phyloP scores from a whole-genome alignment of 257 asterid species.

The Phtheirospermum japonicum region DNA sequence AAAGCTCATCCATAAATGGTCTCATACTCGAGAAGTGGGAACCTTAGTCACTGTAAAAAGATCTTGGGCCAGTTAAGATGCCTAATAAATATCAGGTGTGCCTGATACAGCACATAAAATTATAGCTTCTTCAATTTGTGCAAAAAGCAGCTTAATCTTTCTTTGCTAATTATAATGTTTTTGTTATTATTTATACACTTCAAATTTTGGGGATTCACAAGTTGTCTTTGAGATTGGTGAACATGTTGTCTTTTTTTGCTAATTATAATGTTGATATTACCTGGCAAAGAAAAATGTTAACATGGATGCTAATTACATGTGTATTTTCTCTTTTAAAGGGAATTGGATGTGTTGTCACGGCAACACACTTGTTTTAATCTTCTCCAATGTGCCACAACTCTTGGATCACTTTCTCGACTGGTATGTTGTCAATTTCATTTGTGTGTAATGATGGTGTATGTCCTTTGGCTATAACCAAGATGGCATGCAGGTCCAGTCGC shows the following conservation, averaged over 20 bases:
- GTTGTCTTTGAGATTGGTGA: background rate
- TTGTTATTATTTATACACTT: background rate
- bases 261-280: background rate
- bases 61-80: background rate
- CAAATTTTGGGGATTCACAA: background rate
- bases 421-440: conserved; percentile 37
- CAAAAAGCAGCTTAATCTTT: background rate
- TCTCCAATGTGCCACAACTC: conserved; percentile 84
- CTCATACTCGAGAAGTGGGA: background rate
- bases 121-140: background rate
- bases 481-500: conserved; percentile 84
- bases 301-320: conserved; percentile 18
- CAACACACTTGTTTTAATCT: conserved; percentile 92
- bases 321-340: conserved; percentile 49
- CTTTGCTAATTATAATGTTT: background rate
- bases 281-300: background rate
- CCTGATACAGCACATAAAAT: background rate
- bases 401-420: conserved; percentile 93
- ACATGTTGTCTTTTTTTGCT: background rate
- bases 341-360: conserved; percentile 82
- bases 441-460: conserved; percentile 10
- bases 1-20: background rate
- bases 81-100: conserved; percentile 6
- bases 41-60: background rate
- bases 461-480: conserved; percentile 28